These are phyloP conservation scores for Fistulina hepatica DNA, from an alignment of 1,284 basidiomycete species.

Conservation along the genomic window DNA sequence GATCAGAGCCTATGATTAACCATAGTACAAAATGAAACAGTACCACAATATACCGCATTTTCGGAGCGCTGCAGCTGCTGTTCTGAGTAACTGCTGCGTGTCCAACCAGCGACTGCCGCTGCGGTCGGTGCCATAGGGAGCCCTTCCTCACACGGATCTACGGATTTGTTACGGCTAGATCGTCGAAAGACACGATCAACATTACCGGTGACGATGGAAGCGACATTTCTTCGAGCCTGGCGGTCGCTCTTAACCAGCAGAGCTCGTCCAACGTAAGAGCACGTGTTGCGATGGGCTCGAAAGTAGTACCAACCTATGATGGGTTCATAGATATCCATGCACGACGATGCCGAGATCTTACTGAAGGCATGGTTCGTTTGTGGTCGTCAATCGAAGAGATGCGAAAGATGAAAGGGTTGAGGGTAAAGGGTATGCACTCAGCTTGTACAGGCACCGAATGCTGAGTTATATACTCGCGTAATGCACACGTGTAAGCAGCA, in stretches of 20 bases:
- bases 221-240: conserved; percentile 18
- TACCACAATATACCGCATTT: not conserved
- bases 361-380: conserved; percentile 19
- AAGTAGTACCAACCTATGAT: conserved; percentile 21
- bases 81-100: conserved; percentile 10
- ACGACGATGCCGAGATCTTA: conserved; percentile 16
- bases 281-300: conserved; percentile 14
- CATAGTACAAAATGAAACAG: not conserved
- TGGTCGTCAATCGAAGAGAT: conserved; percentile 9
- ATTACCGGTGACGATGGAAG: conserved; percentile 11
- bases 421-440: conserved; percentile 13
- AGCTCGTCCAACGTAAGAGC: conserved; percentile 33
- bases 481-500: too few relatives aligned
- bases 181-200: conserved; percentile 3
- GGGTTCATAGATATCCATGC: conserved; percentile 10
- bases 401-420: conserved; percentile 16
- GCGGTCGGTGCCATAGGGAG: conserved; percentile 8
- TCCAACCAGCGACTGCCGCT: conserved; percentile 11
- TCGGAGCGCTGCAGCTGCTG: conserved; percentile 8
- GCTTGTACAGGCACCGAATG: conserved; percentile 1
- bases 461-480: conserved; percentile 2
- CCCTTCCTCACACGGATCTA: conserved; percentile 8
- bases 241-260: conserved; percentile 34
- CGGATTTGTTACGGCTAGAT: conserved; percentile 1
- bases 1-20: not conserved